These are phyloP conservation scores for Saturnispora quitensis DNA, from an alignment of 805 yeast genomes.

Conservation along the genomic window DNA sequence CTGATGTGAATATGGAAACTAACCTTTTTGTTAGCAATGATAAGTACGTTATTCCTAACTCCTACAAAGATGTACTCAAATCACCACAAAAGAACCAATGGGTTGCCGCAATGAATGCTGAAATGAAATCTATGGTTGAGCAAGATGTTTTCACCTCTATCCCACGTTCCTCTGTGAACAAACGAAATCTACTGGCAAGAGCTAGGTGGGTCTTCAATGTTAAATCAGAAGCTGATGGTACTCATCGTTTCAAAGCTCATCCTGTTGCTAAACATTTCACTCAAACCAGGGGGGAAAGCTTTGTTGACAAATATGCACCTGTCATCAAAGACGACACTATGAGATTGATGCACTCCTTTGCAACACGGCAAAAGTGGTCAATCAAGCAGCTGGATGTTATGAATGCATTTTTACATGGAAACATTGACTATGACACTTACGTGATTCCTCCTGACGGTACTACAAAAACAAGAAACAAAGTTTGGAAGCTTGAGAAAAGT, in stretches of 20 bases:
- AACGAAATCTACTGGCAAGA: too few relatives aligned
- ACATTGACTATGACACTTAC: slow-evolving; percentile 5
- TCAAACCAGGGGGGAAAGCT: slow-evolving; percentile 4
- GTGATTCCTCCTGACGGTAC: slow-evolving; percentile 5
- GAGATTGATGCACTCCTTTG: not conserved
- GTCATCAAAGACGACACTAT: slow-evolving; percentile 2
- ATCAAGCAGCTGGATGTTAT: slow-evolving; percentile 9
- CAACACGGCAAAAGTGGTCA: not conserved
- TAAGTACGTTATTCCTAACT: too few relatives aligned
- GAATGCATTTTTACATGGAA: slow-evolving; percentile 10
- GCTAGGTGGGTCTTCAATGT: not conserved
- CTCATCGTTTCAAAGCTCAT: slow-evolving; percentile 4
- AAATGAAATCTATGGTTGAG: too few relatives aligned
- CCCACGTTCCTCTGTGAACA: too few relatives aligned
- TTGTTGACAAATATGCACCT: slow-evolving; percentile 5
- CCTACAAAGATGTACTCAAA: too few relatives aligned
- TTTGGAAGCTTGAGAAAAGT: too few relatives aligned
- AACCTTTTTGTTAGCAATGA: too few relatives aligned
- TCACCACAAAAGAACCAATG: too few relatives aligned
- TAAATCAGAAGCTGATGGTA: slow-evolving; percentile 3
- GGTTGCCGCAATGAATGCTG: too few relatives aligned
- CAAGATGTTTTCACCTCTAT: too few relatives aligned
- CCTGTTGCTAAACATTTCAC: slow-evolving; percentile 9
- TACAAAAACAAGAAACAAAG: too few relatives aligned
- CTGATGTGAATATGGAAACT: too few relatives aligned